phyloP scores from a whole-genome alignment of 2,329 filamentous ascomycete species.

The Didymella segeticola region DNA sequence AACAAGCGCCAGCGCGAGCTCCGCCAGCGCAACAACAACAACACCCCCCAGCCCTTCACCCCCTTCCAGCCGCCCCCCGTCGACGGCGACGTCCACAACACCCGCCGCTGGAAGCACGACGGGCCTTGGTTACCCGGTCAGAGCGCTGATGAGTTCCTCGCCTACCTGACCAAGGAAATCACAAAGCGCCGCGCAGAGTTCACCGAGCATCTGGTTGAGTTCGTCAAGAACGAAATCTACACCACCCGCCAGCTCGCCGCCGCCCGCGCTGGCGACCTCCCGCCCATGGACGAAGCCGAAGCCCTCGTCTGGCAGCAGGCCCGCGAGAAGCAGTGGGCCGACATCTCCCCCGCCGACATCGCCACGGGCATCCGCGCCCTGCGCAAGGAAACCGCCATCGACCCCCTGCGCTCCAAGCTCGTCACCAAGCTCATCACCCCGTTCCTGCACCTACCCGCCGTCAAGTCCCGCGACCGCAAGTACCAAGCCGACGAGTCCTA shows the following conservation, averaged over 20 bases:
- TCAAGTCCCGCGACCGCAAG: conserved; percentile 30
- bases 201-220: conserved; percentile 37
- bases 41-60: conserved; percentile 21
- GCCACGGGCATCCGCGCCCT: conserved; percentile 44
- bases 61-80: conserved; percentile 32
- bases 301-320: conserved; percentile 27
- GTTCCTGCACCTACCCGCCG: conserved; percentile 63
- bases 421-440: conserved; percentile 59
- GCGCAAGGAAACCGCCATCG: conserved; percentile 55
- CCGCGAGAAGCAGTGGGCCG: conserved; percentile 36
- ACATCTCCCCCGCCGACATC: conserved; percentile 36
- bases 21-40: conserved; percentile 19
- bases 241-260: conserved; percentile 31
- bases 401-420: conserved; percentile 58
- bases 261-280: conserved; percentile 16
- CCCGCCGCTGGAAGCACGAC: conserved; percentile 61
- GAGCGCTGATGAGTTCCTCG: conserved; percentile 62
- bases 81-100: conserved; percentile 33
- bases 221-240: conserved; percentile 45
- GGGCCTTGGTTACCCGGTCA: conserved; percentile 66
- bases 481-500: conserved; percentile 33
- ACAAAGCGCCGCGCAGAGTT: conserved; percentile 45
- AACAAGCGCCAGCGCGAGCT: conserved; percentile 22
- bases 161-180: conserved; percentile 56
- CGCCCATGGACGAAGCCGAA: conserved; percentile 35